phyloP scores from a whole-genome alignment of 2,329 filamentous ascomycete genomes.

The Fusarium pseudonygamai region DNA sequence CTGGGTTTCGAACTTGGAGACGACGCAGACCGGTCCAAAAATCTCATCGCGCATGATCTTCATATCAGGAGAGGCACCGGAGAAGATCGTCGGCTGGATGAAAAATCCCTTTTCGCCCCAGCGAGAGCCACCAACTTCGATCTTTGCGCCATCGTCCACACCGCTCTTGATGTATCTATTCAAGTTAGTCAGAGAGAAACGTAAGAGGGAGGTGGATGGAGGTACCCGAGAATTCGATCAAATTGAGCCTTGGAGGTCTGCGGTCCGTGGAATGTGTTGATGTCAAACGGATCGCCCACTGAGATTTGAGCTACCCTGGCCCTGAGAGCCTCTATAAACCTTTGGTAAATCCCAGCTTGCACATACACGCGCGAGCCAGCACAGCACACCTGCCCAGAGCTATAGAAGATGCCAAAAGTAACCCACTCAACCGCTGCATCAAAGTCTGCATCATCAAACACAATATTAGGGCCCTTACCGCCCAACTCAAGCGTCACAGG shows the following conservation, averaged over 20 bases:
- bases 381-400: neutral
- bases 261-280: neutral
- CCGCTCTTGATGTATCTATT: neutral
- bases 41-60: neutral
- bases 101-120: neutral
- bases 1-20: neutral
- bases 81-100: fast-evolving
- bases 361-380: neutral
- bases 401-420: neutral
- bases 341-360: neutral
- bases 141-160: neutral
- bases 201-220: fast-evolving
- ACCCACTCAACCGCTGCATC: neutral
- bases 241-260: neutral
- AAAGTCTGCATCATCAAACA: neutral
- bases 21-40: fast-evolving
- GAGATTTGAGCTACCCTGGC: fast-evolving
- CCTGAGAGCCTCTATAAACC: neutral
- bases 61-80: neutral
- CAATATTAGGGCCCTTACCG: neutral
- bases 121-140: neutral
- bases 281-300: neutral
- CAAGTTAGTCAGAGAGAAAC: too few species aligned
- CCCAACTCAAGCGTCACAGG: neutral
- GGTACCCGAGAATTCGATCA: neutral